Evolutionary conservation across 192 early-diverging fungal genomes (phyloP), one percentile per base, ranked within the genome.

Genomic region (Coemansia pectinata): DNA sequence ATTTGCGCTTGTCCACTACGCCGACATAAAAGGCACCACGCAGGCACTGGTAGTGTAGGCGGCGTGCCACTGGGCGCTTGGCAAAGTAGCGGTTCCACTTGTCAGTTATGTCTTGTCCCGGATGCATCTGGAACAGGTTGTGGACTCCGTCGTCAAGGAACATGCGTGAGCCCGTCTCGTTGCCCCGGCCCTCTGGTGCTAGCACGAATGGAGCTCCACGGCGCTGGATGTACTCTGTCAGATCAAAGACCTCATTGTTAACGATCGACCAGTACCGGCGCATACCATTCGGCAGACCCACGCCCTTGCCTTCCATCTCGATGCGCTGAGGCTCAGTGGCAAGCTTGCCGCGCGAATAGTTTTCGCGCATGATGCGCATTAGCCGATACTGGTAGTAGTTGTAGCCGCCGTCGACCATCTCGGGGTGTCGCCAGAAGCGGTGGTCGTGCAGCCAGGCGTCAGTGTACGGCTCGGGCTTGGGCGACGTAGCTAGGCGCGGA

Each of bases 41-140:
- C 65, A 99, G 74, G 83, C 97, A 99, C 41, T 90, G 85, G 66
- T 82, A 41, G 66, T 89, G 88, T 98, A 95, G 87, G 93, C 97
- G 65, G 45, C 78, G 71, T 6, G 76, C 69, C 63, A 85, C 85
- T 33, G 73, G 70, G 33, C 70, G 3, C 44, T 81, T 84, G 50
- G 88, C 69, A 39, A 86, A 80, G 73, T 90, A 66, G 17, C 65
- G 68, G 59, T 90, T 86, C 78, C 84, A 93, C 69, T 74, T 72
- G 8, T 72, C 62, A 14, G 87, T 87, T 41, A 92, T 88, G 73
- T 92, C 92, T 45, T 78, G 59, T 9, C 91, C 91, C 2, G 86
- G 85, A 38, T 85, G 85, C 66, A 83, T 82, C 31, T 80, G 75
- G 71, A 94, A 92, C 70, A 92, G 85, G 62, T 85, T 72, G n/a